These are phyloP conservation scores for Cucurbitaria berberidis DNA, from an alignment of 2,329 filamentous ascomycete species.

Conservation along the genomic window DNA sequence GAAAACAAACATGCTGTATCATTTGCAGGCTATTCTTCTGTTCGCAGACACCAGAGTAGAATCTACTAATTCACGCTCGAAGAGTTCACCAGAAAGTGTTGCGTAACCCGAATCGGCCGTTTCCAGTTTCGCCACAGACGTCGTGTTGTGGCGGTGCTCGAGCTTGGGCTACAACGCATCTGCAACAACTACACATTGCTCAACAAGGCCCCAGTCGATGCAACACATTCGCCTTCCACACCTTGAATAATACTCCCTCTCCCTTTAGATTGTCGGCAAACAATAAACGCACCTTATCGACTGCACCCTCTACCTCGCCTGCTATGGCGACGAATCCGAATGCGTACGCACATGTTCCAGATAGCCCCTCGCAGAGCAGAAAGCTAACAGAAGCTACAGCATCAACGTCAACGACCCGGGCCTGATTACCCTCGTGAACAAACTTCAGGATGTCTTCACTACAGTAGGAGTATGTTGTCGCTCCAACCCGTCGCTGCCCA, in stretches of 20 bases:
- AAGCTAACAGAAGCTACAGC: constrained; percentile 52
- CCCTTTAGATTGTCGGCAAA: constrained; percentile 5
- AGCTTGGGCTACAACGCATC: constrained; percentile 22
- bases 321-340: constrained; percentile 51
- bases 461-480: constrained; percentile 77
- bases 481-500: constrained; percentile 1
- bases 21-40: background rate
- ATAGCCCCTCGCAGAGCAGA: constrained; percentile 22
- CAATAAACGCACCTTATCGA: constrained; percentile 8
- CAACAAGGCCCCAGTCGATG: constrained; percentile 19
- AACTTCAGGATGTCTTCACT: constrained; percentile 98
- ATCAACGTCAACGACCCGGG: constrained; percentile 75
- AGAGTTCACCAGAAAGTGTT: background rate
- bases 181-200: constrained; percentile 25
- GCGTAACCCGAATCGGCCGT: background rate
- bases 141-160: background rate
- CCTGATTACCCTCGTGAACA: constrained; percentile 88
- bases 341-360: constrained; percentile 43
- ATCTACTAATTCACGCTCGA: background rate
- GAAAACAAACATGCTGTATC: background rate
- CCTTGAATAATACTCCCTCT: constrained; percentile 16
- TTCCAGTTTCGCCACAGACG: background rate
- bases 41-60: background rate
- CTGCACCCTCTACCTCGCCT: constrained; percentile 24
- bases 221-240: constrained; percentile 28